Conservation (phyloP, 2,329 filamentous ascomycete genomes). For the Podosphaera xanthii region DNA sequence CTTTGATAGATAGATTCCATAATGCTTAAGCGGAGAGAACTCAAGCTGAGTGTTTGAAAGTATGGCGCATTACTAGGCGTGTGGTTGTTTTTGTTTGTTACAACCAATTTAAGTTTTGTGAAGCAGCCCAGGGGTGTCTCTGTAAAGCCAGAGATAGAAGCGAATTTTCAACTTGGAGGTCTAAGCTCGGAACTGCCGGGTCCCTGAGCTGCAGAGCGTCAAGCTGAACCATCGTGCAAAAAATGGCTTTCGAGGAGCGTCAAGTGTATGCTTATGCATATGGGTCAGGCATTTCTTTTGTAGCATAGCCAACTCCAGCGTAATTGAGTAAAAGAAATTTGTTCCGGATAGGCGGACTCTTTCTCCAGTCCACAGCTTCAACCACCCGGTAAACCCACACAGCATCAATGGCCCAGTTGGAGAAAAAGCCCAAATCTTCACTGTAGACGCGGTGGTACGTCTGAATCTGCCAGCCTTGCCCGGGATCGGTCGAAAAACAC, state of each 20-base stretch:
- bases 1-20: too few relatives aligned
- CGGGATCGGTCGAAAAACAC: background rate
- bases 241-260: background rate
- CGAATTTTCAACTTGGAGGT: background rate
- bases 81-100: too few relatives aligned
- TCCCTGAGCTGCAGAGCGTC: background rate
- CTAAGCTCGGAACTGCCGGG: background rate
- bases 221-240: background rate
- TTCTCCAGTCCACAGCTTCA: slow-evolving; percentile 1
- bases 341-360: background rate
- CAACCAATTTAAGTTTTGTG: too few relatives aligned
- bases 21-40: too few relatives aligned
- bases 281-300: slow-evolving; percentile 1
- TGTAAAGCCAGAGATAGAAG: background rate
- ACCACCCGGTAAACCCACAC: background rate
- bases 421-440: background rate
- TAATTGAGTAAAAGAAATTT: background rate
- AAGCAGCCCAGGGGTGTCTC: too few relatives aligned
- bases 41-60: too few relatives aligned
- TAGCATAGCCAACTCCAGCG: background rate
- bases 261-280: background rate
- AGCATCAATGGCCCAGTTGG: slow-evolving; percentile 1
- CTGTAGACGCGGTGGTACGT: background rate
- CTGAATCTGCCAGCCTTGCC: background rate
- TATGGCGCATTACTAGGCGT: too few relatives aligned